Base-by-base conservation (phyloP, 1,139 yeast genomes). In the Pichia sp. region DNA sequence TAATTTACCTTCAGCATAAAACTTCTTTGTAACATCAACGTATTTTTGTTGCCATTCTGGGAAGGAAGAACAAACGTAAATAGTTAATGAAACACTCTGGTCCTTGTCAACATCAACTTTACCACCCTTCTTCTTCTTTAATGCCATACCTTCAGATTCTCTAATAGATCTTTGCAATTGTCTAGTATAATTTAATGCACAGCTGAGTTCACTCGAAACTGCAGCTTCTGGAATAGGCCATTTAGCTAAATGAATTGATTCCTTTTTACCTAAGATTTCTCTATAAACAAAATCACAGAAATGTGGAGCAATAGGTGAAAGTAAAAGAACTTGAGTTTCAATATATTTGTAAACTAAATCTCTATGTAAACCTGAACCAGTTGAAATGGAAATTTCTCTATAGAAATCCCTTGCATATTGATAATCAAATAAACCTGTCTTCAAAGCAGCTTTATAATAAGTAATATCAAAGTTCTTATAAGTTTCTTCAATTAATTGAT, bases 41-140 rank as follows among this genome's bases (percentile, higher is more conserved):
- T 87, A 92, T 56, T 76, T 73, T 50, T 82, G 87, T 69, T 92
- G 98, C 98, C 98, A 92, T 57, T 84, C 92, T 39, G 99, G 98
- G 89, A 85, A 92, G 22, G 87, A 74, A 39, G 78, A 70, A 23
- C 96, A 80, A 43, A 92, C 75, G 60, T 76, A 86, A 51, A 92
- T 65, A 20, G 84, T 76, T 60, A 92, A 71, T 60, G 73, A 77
- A 41, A 85, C 81, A 29, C 97, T 94, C 62, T 78, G 75, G 55
- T 78, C 65, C 33, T 77, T 72, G 61, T 90, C 96, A 51, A 83
- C 76, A 46, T 84, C 82, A 28, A 82, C 76, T 60, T 77, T 75
- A 59, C 85, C 87, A 59, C 86, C 86, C 77, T 90, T 92, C 80
- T 89, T 89, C 74, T 86, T 84, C 76, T 89, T 92, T 64, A 87